These are phyloP conservation scores for Mortierella sp. DNA, from an alignment of 371 early-diverging fungal genomes.

Conservation along the genomic window DNA sequence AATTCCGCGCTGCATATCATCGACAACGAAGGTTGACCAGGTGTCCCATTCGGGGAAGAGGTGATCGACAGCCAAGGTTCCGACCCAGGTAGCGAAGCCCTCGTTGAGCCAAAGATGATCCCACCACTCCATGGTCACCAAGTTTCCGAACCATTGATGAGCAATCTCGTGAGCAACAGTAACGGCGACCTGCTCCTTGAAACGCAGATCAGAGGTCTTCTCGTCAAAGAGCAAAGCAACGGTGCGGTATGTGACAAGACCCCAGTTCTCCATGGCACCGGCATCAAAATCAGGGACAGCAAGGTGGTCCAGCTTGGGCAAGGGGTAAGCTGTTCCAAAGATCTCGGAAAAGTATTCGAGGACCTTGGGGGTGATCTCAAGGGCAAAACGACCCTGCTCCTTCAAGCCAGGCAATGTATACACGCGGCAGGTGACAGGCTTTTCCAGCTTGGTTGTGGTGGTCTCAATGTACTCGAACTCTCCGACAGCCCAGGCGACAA, in stretches of 20 bases:
- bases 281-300: slow-evolving; percentile 91
- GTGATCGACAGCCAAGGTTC: slow-evolving; percentile 81
- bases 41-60: slow-evolving; percentile 82
- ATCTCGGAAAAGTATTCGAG: slow-evolving; percentile 84
- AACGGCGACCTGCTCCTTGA: slow-evolving; percentile 83
- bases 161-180: slow-evolving; percentile 94
- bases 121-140: slow-evolving; percentile 90
- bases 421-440: slow-evolving; percentile 77
- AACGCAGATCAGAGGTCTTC: slow-evolving; percentile 66
- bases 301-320: slow-evolving; percentile 89
- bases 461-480: slow-evolving; percentile 89
- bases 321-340: slow-evolving; percentile 85
- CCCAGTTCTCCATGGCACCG: slow-evolving; percentile 97
- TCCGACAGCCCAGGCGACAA: slow-evolving; percentile 92
- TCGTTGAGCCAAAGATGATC: slow-evolving; percentile 96
- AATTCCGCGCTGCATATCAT: slow-evolving; percentile 77
- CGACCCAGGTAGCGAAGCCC: slow-evolving; percentile 97
- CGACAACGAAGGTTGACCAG: slow-evolving; percentile 77
- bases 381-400: slow-evolving; percentile 80
- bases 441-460: slow-evolving; percentile 67
- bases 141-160: slow-evolving; percentile 97
- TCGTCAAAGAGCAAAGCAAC: slow-evolving; percentile 79
- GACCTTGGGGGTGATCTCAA: slow-evolving; percentile 75
- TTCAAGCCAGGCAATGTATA: slow-evolving; percentile 78
- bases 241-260: slow-evolving; percentile 92